phyloP scores from a whole-genome alignment of 2,329 filamentous ascomycete species.

The Monosporascus sp. region DNA sequence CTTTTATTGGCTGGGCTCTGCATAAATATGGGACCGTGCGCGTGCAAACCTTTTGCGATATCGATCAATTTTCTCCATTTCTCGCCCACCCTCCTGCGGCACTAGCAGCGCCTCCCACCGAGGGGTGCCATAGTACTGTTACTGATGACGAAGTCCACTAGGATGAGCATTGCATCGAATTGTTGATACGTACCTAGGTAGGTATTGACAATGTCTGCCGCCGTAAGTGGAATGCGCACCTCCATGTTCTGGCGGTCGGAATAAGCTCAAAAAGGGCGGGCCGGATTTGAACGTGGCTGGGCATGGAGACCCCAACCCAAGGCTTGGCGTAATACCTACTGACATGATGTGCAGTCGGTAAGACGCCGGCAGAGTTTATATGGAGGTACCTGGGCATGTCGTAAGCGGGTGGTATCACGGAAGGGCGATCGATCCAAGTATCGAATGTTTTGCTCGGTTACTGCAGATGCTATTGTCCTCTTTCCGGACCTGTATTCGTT shows the following conservation, averaged over 20 bases:
- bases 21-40: slow-evolving; percentile 11
- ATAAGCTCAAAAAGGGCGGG: neutral
- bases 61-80: slow-evolving; percentile 5
- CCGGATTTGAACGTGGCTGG: neutral
- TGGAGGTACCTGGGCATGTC: neutral
- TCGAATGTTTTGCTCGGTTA: neutral
- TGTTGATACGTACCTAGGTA: too few relatives aligned
- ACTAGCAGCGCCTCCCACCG: neutral
- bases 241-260: neutral
- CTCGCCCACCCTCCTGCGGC: neutral
- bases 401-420: neutral
- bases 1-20: slow-evolving; percentile 11
- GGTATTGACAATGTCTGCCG: too few relatives aligned
- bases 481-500: too few relatives aligned
- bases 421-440: neutral
- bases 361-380: neutral
- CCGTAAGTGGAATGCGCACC: neutral
- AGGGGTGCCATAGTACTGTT: neutral
- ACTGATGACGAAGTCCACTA: too few relatives aligned
- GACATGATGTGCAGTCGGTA: neutral
- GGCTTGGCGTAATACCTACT: neutral
- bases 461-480: too few relatives aligned
- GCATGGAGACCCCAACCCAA: neutral
- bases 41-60: slow-evolving; percentile 18
- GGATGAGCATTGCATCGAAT: too few relatives aligned